Evolutionary conservation across 1,284 basidiomycete species (phyloP).

Genomic region (Pseudozyma pruni): DNA sequence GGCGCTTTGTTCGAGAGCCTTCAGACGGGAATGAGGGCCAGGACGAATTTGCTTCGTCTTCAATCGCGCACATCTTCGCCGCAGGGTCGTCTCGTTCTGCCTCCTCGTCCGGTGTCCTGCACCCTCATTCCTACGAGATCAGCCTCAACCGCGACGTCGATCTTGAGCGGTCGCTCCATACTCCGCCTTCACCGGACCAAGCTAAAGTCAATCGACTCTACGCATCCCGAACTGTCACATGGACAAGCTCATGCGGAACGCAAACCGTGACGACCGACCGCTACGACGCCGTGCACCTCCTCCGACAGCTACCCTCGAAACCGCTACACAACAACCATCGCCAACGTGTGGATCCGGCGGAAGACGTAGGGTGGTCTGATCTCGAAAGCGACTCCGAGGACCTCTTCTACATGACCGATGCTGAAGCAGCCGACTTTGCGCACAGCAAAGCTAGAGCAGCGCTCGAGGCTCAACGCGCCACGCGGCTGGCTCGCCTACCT

Average conservation of each 20-base stretch:
- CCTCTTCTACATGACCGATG: constrained; percentile 26
- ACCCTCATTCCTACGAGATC: constrained; percentile 25
- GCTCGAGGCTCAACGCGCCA: constrained; percentile 12
- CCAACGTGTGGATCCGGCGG: background rate
- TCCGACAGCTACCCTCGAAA: constrained; percentile 5
- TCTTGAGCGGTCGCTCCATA: constrained; percentile 9
- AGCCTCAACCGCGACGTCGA: constrained; percentile 17
- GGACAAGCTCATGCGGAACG: constrained; percentile 12
- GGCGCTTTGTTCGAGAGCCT: constrained; percentile 1
- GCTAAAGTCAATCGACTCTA: no score
- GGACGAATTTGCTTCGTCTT: background rate
- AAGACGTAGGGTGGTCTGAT: constrained; percentile 29
- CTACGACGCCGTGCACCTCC: constrained; percentile 35
- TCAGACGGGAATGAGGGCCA: background rate
- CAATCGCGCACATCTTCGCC: constrained; percentile 18
- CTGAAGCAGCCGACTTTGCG: constrained; percentile 9
- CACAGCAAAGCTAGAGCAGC: constrained; percentile 5
- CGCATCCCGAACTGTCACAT: constrained; percentile 14
- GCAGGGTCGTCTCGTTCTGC: background rate
- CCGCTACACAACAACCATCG: background rate
- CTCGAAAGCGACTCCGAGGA: constrained; percentile 37
- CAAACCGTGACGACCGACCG: constrained; percentile 13
- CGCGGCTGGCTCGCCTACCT: constrained; percentile 2
- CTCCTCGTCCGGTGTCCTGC: background rate
- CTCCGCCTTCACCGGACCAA: background rate